A percentile compares a stretch with the other conserved stretches of the same genome.
Conservation (phyloP, 305 asterid species). For the Fraxinus floribunda region DNA sequence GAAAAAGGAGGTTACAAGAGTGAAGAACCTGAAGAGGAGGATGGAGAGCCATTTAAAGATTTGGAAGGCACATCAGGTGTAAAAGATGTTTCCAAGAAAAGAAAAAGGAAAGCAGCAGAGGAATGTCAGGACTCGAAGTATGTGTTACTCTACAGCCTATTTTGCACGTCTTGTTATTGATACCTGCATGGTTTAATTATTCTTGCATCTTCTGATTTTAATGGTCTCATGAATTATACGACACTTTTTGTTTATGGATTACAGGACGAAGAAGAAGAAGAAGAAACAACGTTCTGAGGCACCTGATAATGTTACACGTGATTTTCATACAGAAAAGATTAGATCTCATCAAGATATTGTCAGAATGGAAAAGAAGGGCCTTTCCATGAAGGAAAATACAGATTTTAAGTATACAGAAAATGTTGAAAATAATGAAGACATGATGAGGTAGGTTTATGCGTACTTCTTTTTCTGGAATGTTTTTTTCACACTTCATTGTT, state of each 20-base stretch:
- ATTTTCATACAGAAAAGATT: slow-evolving; percentile 26
- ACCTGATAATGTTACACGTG: slow-evolving; percentile 30
- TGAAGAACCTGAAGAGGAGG: slow-evolving; percentile 46
- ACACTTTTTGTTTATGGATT: slow-evolving; percentile 4
- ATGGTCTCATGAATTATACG: slow-evolving; percentile 4
- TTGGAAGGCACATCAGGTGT: slow-evolving; percentile 32
- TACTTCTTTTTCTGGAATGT: slow-evolving; percentile 7
- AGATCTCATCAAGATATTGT: slow-evolving; percentile 33
- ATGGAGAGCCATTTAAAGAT: slow-evolving; percentile 32
- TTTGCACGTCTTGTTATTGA: neutral
- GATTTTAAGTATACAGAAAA: slow-evolving; percentile 29
- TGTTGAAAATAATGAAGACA: slow-evolving; percentile 28
- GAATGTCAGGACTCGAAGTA: slow-evolving; percentile 57
- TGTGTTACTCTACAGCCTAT: slow-evolving; percentile 5
- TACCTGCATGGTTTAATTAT: slow-evolving; percentile 13
- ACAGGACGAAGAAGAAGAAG: slow-evolving; percentile 68
- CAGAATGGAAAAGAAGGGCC: slow-evolving; percentile 31
- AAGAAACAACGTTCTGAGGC: slow-evolving; percentile 46
- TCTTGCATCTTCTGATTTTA: slow-evolving; percentile 11
- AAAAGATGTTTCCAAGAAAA: slow-evolving; percentile 42
- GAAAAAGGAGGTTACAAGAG: slow-evolving; percentile 61
- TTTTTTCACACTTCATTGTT: neutral
- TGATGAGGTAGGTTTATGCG: slow-evolving; percentile 41
- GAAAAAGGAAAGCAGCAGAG: slow-evolving; percentile 67
- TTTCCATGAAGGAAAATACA: slow-evolving; percentile 28